Evolutionary conservation across 2,329 filamentous ascomycete genomes (phyloP).

Genomic region (Ascochyta lentis): DNA sequence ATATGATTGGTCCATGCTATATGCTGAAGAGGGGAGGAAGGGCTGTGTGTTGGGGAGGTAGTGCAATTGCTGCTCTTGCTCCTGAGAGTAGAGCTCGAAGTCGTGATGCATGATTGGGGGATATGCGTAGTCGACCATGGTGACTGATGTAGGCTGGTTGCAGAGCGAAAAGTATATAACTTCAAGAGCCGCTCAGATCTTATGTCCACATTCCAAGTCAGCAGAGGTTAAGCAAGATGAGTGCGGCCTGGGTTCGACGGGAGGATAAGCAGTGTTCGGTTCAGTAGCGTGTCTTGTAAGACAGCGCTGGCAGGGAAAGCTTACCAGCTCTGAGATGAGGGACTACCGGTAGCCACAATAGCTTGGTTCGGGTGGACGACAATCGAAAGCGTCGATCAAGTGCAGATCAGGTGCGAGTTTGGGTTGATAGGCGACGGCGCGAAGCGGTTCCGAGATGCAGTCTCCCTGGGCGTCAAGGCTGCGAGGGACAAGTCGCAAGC

Average conservation of each 20-base stretch:
- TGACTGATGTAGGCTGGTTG: slow-evolving; percentile 21
- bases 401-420: slow-evolving; percentile 37
- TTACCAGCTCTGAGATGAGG: slow-evolving; percentile 40
- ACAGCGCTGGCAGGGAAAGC: slow-evolving; percentile 39
- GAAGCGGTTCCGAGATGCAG: slow-evolving; percentile 27
- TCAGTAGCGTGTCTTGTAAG: slow-evolving; percentile 15
- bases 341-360: slow-evolving; percentile 15
- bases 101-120: slow-evolving; percentile 44
- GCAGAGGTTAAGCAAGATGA: slow-evolving; percentile 32
- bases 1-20: slow-evolving; percentile 46
- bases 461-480: slow-evolving; percentile 37
- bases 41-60: slow-evolving; percentile 39
- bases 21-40: slow-evolving; percentile 38
- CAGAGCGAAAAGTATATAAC: slow-evolving; percentile 17
- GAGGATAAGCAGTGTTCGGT: slow-evolving; percentile 16
- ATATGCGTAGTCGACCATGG: slow-evolving; percentile 48
- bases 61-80: slow-evolving; percentile 43
- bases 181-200: slow-evolving; percentile 25
- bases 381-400: slow-evolving; percentile 5
- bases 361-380: slow-evolving; percentile 5
- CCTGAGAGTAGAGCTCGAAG: slow-evolving; percentile 48
- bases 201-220: slow-evolving; percentile 32
- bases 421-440: slow-evolving; percentile 34
- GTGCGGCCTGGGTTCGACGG: slow-evolving; percentile 12
- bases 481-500: slow-evolving; percentile 32